phyloP scores from a whole-genome alignment of 2,329 filamentous ascomycete genomes.

The Fusarium acutatum region DNA sequence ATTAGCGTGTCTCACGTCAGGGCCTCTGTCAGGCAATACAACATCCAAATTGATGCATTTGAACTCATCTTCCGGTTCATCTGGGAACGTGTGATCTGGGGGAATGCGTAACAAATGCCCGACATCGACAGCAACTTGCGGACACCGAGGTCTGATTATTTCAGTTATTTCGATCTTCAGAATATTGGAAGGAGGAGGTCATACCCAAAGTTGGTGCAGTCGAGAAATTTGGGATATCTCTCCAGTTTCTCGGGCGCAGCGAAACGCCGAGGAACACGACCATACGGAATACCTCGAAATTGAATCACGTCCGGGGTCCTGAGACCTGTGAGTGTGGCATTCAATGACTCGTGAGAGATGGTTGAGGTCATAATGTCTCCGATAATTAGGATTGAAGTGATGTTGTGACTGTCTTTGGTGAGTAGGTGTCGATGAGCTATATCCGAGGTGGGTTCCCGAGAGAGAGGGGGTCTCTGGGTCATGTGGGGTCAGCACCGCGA shows the following conservation, averaged over 20 bases:
- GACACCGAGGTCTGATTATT: slow-evolving; percentile 49
- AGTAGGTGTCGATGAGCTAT: neutral
- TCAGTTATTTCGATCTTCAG: fast-evolving
- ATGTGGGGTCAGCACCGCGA: neutral
- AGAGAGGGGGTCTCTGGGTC: neutral
- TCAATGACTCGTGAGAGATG: neutral
- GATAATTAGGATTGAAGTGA: fast-evolving
- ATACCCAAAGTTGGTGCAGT: slow-evolving; percentile 9
- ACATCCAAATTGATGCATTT: slow-evolving; percentile 55
- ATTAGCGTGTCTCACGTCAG: neutral
- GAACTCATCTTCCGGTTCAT: slow-evolving; percentile 52
- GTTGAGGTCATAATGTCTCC: neutral
- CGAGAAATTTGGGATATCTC: neutral
- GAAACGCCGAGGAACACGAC: neutral
- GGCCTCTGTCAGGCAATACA: slow-evolving; percentile 33
- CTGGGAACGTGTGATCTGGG: slow-evolving; percentile 27
- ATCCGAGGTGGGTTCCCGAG: neutral
- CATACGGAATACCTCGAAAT: slow-evolving; percentile 12
- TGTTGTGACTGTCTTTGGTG: neutral
- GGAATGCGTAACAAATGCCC: slow-evolving; percentile 55
- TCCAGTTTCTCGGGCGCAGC: neutral
- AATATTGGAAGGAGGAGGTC: fast-evolving
- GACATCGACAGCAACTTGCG: slow-evolving; percentile 52
- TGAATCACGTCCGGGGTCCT: neutral
- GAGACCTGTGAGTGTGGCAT: neutral